Evolutionary conservation across 2,329 filamentous ascomycete genomes (phyloP), one percentile per base, ranked within the genome.

Genomic region (Colletotrichum simmondsii): DNA sequence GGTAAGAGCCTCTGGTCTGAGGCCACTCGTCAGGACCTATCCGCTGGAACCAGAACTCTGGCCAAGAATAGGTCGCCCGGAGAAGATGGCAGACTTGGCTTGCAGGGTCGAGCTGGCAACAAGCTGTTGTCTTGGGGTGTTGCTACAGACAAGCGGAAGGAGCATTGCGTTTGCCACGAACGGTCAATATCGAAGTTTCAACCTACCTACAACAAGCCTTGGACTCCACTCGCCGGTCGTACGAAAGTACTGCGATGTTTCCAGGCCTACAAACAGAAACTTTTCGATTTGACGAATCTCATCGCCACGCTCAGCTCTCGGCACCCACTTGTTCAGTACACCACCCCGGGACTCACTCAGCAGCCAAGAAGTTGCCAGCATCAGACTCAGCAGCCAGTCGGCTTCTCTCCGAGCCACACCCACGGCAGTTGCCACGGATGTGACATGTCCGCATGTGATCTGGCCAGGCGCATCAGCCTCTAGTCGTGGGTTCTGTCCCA

Each of bases 1-100:
- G 92, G 89, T 92, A 93, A 94, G 92, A 93, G 85, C 89, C 89
- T 92, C 89, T 88, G 84, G 85, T 74, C 86, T 82, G 91, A 91
- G 89, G 90, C 86, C 92, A 88, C 93, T 94, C 93, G 92, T 95
- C 92, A 90, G 91, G 88, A 83, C 82, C 84, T 84, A 83, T 83
- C 87, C 88, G 86, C 92, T 92, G 93, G 93, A 89, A 86, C 81
- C 79, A 78, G 85, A 80, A 88, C 86, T 85, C 82, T 87, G 88
- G 87, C 85, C 87, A 82, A 77, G 63, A 81, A 74, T 80, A 81
- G 83, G 80, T 81, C 73, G 83, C 79, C 75, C 75, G 78, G 79
- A 79, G 71, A 81, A 79, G 80, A 82, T 78, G 75, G 77, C 77
- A 75, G 77, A 70, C 73, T 72, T 63, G 68, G 69, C 75, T 74